These are phyloP conservation scores for Periglandula ipomoeae DNA, from an alignment of 2,329 filamentous ascomycete species.

Conservation along the genomic window DNA sequence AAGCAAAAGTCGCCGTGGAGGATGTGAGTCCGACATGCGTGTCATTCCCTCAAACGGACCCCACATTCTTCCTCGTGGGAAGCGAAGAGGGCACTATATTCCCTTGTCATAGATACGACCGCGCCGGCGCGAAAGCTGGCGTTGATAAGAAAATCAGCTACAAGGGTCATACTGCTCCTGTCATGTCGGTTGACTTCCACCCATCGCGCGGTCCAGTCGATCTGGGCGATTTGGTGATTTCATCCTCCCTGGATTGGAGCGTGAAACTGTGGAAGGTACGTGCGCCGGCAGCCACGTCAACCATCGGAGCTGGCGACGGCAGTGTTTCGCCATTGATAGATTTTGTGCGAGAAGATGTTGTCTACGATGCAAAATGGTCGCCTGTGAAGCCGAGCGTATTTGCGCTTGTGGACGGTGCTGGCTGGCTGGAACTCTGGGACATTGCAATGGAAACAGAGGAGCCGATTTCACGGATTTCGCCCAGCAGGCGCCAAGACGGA, in stretches of 20 bases:
- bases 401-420: slow-evolving; percentile 85
- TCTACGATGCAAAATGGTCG: slow-evolving; percentile 95
- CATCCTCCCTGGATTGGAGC: slow-evolving; percentile 91
- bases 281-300: slow-evolving; percentile 63
- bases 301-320: slow-evolving; percentile 42
- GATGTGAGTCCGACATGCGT: slow-evolving; percentile 92
- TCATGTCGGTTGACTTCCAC: slow-evolving; percentile 95
- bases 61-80: slow-evolving; percentile 94
- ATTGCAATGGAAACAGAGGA: slow-evolving; percentile 88
- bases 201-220: slow-evolving; percentile 87
- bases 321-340: slow-evolving; percentile 70
- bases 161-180: slow-evolving; percentile 81
- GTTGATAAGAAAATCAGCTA: slow-evolving; percentile 86
- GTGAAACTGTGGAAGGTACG: slow-evolving; percentile 95
- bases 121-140: slow-evolving; percentile 91
- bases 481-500: slow-evolving; percentile 56
- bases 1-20: slow-evolving; percentile 69
- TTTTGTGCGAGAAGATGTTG: slow-evolving; percentile 87
- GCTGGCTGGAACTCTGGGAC: slow-evolving; percentile 91
- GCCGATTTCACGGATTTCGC: slow-evolving; percentile 71
- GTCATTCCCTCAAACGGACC: slow-evolving; percentile 88
- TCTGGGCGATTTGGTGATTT: slow-evolving; percentile 85
- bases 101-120: slow-evolving; percentile 93
- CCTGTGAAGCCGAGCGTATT: slow-evolving; percentile 92
- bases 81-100: slow-evolving; percentile 96